phyloP scores from a whole-genome alignment of 805 yeast species.

The Candida nemodendra region DNA sequence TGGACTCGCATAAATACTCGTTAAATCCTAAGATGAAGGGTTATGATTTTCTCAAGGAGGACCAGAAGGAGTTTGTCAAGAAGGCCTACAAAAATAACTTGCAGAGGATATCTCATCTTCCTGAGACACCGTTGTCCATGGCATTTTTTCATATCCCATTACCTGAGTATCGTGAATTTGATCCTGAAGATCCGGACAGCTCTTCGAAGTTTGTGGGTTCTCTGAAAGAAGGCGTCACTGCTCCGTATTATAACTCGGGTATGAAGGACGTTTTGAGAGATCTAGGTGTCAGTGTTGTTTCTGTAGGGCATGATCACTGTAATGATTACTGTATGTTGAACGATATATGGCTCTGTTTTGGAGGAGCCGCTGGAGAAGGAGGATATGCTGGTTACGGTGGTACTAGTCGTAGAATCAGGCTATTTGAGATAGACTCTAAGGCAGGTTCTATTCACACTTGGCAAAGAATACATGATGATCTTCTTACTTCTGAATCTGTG shows the following conservation, averaged over 20 bases:
- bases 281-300: constrained; percentile 1
- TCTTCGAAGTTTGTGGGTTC: constrained; percentile 52
- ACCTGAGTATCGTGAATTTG: constrained; percentile 68
- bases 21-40: constrained; percentile 68
- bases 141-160: constrained; percentile 95
- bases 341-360: constrained; percentile 75
- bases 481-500: no score
- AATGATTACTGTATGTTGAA: constrained; percentile 79
- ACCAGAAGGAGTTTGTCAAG: constrained; percentile 22
- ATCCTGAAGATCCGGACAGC: constrained; percentile 24
- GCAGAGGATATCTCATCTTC: constrained; percentile 1
- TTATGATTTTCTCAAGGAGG: constrained; percentile 73
- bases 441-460: constrained; percentile 55
- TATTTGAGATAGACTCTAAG: constrained; percentile 61
- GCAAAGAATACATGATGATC: constrained; percentile 75
- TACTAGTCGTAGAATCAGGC: constrained; percentile 73
- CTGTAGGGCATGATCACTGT: constrained; percentile 79
- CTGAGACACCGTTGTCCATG: constrained; percentile 60
- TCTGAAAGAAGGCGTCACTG: constrained; percentile 71
- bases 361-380: constrained; percentile 87
- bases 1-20: constrained; percentile 83
- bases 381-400: constrained; percentile 87
- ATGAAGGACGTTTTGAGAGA: constrained; percentile 56
- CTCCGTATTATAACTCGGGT: constrained; percentile 70
- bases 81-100: constrained; percentile 7